Evolutionary conservation across 495 filamentous ascomycete genomes (phyloP).

Genomic region (Penicillium coprophilum): DNA sequence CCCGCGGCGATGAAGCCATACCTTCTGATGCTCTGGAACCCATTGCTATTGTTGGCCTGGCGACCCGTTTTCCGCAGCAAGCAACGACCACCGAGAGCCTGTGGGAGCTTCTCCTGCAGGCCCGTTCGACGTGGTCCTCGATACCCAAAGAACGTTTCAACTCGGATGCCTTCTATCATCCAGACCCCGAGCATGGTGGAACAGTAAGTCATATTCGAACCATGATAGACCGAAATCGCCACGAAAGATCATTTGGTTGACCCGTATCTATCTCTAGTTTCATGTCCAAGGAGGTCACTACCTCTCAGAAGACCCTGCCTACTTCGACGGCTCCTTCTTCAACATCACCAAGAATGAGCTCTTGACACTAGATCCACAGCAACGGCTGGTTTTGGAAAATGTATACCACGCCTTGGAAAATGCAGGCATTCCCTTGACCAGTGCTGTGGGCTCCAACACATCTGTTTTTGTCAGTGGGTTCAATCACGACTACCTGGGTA

Average conservation of each 20-base stretch:
- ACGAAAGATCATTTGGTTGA: neutral
- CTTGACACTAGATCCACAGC: constrained; percentile 45
- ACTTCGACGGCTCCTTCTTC: constrained; percentile 56
- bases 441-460: constrained; percentile 31
- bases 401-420: constrained; percentile 53
- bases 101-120: constrained; percentile 44
- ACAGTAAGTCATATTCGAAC: constrained; percentile 20
- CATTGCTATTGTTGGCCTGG: constrained; percentile 58
- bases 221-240: neutral
- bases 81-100: constrained; percentile 49
- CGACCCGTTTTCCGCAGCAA: constrained; percentile 52
- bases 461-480: constrained; percentile 35
- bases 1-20: neutral
- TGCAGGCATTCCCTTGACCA: constrained; percentile 26
- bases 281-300: constrained; percentile 28
- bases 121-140: constrained; percentile 44
- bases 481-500: constrained; percentile 28
- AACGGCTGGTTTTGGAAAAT: constrained; percentile 54
- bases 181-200: constrained; percentile 31
- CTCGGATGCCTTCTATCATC: constrained; percentile 47
- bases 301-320: constrained; percentile 35
- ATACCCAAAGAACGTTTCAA: constrained; percentile 59
- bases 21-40: constrained; percentile 33
- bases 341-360: constrained; percentile 56
- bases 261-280: constrained; percentile 13